Conservation (phyloP, 2,329 filamentous ascomycete genomes). For the Tolypocladium ovalisporum region DNA sequence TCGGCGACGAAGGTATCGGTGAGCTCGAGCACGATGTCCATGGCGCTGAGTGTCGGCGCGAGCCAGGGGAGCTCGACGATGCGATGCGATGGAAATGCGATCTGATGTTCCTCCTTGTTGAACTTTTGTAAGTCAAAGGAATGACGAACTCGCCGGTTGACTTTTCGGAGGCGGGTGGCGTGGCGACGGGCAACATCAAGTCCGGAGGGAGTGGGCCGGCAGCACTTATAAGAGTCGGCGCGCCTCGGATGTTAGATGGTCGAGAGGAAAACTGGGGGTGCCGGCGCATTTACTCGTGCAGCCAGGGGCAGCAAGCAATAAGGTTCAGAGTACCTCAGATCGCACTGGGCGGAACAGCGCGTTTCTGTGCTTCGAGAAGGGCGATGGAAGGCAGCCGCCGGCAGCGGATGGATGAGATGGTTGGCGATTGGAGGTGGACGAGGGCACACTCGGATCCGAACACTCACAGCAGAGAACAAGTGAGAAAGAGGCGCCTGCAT, state of each 20-base stretch:
- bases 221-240: background rate
- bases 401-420: background rate
- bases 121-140: background rate
- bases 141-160: background rate
- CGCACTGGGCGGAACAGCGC: background rate
- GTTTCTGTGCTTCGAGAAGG: background rate
- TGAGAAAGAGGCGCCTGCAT: background rate
- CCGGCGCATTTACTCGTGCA: background rate
- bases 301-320: too few relatives aligned
- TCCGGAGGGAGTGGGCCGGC: background rate
- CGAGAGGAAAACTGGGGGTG: background rate
- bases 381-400: background rate
- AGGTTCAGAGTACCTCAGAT: background rate
- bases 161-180: background rate
- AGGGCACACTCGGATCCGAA: background rate
- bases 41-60: slow-evolving; percentile 28
- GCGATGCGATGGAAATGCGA: background rate
- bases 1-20: slow-evolving; percentile 77
- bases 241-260: background rate
- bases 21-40: slow-evolving; percentile 88
- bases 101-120: background rate
- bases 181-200: background rate
- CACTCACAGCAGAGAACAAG: background rate
- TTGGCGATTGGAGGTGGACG: background rate
- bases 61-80: background rate